Percentiles rank a stretch among this genome's conserved stretches.
Evolutionary conservation across 805 yeast species (phyloP).

Genomic region (Spathaspora hagerdaliae): DNA sequence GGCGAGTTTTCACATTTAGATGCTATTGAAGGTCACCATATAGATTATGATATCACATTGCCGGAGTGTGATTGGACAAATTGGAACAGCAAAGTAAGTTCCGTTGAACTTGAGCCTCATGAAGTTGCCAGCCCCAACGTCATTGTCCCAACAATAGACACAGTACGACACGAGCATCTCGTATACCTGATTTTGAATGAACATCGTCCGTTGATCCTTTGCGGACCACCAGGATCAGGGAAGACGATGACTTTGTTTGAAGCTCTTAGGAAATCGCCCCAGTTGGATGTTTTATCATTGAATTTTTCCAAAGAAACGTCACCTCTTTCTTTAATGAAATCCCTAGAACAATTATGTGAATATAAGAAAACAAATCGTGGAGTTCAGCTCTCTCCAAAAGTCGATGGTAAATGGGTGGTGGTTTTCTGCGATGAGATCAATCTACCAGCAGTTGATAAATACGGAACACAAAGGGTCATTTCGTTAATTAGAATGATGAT

Average conservation of each 20-base stretch:
- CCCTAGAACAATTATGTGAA: constrained; percentile 70
- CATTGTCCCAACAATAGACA: constrained; percentile 78
- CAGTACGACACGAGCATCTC: constrained; percentile 60
- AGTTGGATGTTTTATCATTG: constrained; percentile 58
- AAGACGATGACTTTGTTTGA: constrained; percentile 86
- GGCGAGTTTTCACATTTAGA: constrained; percentile 12
- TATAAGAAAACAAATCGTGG: constrained; percentile 55
- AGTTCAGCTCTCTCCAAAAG: constrained; percentile 50
- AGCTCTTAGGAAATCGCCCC: constrained; percentile 55
- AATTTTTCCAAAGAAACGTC: constrained; percentile 82
- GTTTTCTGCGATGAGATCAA: constrained; percentile 91
- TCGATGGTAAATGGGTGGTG: constrained; percentile 66
- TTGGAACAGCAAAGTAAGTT: constrained; percentile 38
- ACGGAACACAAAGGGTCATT: constrained; percentile 70
- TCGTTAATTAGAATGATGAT: constrained; percentile 71
- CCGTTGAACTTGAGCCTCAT: constrained; percentile 49
- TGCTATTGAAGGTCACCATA: constrained; percentile 12
- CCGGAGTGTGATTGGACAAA: constrained; percentile 46
- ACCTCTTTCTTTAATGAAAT: constrained; percentile 54
- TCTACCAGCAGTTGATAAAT: constrained; percentile 66
- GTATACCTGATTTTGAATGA: constrained; percentile 54
- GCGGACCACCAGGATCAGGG: constrained; percentile 98
- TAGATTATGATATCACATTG: constrained; percentile 42
- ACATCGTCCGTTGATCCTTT: constrained; percentile 61
- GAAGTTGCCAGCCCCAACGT: constrained; percentile 58